These are phyloP conservation scores for Monosporozyma aquatica DNA, from an alignment of 805 yeast species.

Conservation along the genomic window DNA sequence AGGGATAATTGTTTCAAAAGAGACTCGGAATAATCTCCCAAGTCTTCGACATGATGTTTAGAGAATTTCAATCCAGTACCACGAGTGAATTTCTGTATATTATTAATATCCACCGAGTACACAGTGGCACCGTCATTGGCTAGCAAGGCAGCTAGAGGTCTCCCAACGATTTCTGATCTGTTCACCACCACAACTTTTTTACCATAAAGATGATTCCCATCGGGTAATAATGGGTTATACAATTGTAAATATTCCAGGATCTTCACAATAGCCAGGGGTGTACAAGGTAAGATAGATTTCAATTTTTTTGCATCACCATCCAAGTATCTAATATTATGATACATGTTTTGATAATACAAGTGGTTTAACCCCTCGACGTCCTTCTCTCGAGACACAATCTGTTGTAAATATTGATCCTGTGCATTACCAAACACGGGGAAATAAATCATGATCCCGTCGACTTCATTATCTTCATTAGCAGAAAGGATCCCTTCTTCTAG, in stretches of 20 bases:
- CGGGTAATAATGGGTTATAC: conserved; percentile 70
- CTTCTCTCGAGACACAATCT: conserved; percentile 80
- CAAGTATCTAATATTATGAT: conserved; percentile 81
- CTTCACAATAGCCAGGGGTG: conserved; percentile 91
- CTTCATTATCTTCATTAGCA: conserved; percentile 67
- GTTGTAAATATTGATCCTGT: conserved; percentile 93
- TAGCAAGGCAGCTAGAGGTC: conserved; percentile 89
- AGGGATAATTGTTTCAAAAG: conserved; percentile 54
- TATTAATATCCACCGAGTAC: conserved; percentile 80
- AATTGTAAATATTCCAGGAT: conserved; percentile 83
- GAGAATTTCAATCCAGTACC: conserved; percentile 80
- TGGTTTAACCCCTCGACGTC: conserved; percentile 96
- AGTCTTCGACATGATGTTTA: conserved; percentile 72
- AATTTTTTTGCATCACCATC: conserved; percentile 64
- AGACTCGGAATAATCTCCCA: conserved; percentile 33
- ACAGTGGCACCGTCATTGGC: conserved; percentile 98
- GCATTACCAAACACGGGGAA: conserved; percentile 94
- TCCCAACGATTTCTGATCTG: conserved; percentile 93
- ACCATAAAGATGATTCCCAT: conserved; percentile 90
- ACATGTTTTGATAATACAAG: conserved; percentile 84
- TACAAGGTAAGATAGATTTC: conserved; percentile 90
- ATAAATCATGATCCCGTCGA: conserved; percentile 92
- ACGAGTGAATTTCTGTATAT: conserved; percentile 84
- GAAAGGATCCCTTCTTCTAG: conserved; percentile 74
- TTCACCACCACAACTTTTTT: conserved; percentile 85